These are phyloP conservation scores for Phialophora macrospora DNA, from an alignment of 2,329 filamentous ascomycete genomes.

Conservation along the genomic window DNA sequence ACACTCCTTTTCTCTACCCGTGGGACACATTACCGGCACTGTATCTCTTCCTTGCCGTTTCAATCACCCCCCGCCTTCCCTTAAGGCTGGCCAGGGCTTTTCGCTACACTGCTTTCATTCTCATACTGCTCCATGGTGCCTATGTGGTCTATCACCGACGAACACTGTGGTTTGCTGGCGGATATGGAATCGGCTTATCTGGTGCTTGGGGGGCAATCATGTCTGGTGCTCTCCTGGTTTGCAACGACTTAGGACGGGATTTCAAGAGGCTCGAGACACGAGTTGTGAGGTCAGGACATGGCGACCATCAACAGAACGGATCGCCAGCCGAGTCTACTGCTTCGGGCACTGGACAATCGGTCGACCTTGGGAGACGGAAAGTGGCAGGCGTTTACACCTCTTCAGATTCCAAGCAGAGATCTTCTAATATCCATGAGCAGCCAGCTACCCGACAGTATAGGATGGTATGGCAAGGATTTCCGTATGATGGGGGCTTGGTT, in stretches of 20 bases:
- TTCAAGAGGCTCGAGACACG: constrained; percentile 60
- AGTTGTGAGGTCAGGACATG: constrained; percentile 25
- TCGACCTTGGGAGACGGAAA: constrained; percentile 20
- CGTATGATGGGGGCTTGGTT: constrained; percentile 56
- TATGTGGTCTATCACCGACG: constrained; percentile 42
- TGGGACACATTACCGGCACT: constrained; percentile 37
- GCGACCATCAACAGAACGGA: constrained; percentile 14
- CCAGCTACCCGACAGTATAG: constrained; percentile 18
- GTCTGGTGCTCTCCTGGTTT: constrained; percentile 58
- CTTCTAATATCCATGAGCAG: constrained; percentile 6
- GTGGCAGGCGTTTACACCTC: constrained; percentile 21
- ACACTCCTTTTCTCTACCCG: constrained; percentile 38
- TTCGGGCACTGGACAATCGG: neutral
- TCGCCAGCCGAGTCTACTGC: neutral
- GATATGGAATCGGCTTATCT: constrained; percentile 61
- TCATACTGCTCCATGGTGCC: constrained; percentile 22
- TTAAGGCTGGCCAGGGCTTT: constrained; percentile 4
- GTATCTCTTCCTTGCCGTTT: constrained; percentile 34
- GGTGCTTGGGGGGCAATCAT: constrained; percentile 61
- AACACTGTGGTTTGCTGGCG: constrained; percentile 56
- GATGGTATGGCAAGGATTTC: constrained; percentile 36
- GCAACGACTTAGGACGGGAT: constrained; percentile 60
- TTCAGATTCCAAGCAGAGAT: constrained; percentile 17
- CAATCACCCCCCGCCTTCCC: constrained; percentile 30
- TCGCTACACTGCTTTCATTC: constrained; percentile 26